A percentile compares a stretch with the other conserved stretches of the same genome.
These are phyloP conservation scores for Trichoderma semiorbis DNA, from an alignment of 2,329 filamentous ascomycete species.

Conservation along the genomic window DNA sequence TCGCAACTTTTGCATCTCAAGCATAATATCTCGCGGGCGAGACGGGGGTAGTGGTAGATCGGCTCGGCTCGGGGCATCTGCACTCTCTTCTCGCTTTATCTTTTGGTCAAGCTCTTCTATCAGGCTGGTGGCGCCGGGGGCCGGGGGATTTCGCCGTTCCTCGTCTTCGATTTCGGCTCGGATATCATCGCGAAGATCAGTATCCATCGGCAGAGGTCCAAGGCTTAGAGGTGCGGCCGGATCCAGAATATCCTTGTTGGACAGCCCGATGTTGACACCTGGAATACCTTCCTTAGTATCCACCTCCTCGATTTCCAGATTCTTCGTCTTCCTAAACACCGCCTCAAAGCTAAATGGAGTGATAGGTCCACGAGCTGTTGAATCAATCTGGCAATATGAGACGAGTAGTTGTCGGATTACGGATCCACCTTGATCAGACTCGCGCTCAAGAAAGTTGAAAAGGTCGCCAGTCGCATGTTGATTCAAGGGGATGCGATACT, in stretches of 20 bases:
- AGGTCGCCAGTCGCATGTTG: slow-evolving; percentile 77
- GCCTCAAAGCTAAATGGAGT: slow-evolving; percentile 62
- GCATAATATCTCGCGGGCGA: slow-evolving; percentile 81
- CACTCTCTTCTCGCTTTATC: slow-evolving; percentile 84
- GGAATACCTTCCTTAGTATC: slow-evolving; percentile 64
- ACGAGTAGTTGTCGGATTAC: slow-evolving; percentile 73
- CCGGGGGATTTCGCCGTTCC: slow-evolving; percentile 72
- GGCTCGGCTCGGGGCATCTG: slow-evolving; percentile 73
- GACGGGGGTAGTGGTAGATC: slow-evolving; percentile 86
- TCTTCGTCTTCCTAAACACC: slow-evolving; percentile 54
- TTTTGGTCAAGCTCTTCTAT: slow-evolving; percentile 85
- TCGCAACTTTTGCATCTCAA: slow-evolving; percentile 91
- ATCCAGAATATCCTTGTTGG: slow-evolving; percentile 58
- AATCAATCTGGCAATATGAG: slow-evolving; percentile 55
- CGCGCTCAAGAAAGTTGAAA: slow-evolving; percentile 85
- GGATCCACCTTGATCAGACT: slow-evolving; percentile 73
- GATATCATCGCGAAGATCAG: slow-evolving; percentile 78
- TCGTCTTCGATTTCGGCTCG: slow-evolving; percentile 83
- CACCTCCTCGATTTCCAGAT: slow-evolving; percentile 59
- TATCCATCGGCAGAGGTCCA: slow-evolving; percentile 79
- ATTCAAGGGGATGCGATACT: slow-evolving; percentile 87
- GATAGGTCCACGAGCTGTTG: slow-evolving; percentile 58
- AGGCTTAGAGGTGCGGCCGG: slow-evolving; percentile 63
- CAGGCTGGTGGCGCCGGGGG: slow-evolving; percentile 66
- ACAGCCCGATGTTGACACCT: slow-evolving; percentile 58